Conservation (phyloP, 306 rosid species). For the Begonia masoniana region DNA sequence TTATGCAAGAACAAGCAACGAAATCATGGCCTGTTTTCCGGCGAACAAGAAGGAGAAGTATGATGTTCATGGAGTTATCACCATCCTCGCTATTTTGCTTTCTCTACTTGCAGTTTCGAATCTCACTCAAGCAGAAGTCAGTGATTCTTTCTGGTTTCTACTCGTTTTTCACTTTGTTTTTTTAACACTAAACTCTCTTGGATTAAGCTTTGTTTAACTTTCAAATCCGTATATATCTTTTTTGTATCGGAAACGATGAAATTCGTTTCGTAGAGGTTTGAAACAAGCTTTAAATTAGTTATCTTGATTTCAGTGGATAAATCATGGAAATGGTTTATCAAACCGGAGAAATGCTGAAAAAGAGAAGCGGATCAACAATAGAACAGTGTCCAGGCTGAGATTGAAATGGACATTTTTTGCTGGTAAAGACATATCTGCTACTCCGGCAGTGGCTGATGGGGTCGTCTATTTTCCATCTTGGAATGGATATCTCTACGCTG, state of each 20-base stretch:
- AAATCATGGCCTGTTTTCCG: background rate
- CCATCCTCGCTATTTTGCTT: background rate
- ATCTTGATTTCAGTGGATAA: slow-evolving; percentile 21
- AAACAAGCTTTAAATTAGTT: background rate
- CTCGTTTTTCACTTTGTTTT: background rate
- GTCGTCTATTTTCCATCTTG: slow-evolving; percentile 30
- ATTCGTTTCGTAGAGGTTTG: background rate
- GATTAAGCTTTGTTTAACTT: background rate
- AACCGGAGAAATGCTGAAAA: slow-evolving; percentile 16
- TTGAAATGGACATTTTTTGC: slow-evolving; percentile 21
- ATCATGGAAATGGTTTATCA: slow-evolving; percentile 18
- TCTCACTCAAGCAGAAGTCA: background rate
- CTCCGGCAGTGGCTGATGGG: slow-evolving; percentile 21
- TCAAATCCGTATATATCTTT: no score
- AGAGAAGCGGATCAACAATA: slow-evolving; percentile 14
- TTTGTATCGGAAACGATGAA: no score
- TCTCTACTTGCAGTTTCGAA: background rate
- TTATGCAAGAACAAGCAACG: background rate
- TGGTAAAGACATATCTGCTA: slow-evolving; percentile 21
- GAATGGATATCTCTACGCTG: slow-evolving; percentile 24
- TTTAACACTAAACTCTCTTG: background rate
- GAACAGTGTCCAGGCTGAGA: slow-evolving; percentile 10
- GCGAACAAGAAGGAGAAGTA: background rate
- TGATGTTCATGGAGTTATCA: background rate
- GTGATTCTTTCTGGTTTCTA: background rate